A percentile compares a stretch with the other conserved stretches of the same genome.
These are phyloP conservation scores for Beauveria pseudobassiana DNA, from an alignment of 2,329 filamentous ascomycete genomes.

Conservation along the genomic window DNA sequence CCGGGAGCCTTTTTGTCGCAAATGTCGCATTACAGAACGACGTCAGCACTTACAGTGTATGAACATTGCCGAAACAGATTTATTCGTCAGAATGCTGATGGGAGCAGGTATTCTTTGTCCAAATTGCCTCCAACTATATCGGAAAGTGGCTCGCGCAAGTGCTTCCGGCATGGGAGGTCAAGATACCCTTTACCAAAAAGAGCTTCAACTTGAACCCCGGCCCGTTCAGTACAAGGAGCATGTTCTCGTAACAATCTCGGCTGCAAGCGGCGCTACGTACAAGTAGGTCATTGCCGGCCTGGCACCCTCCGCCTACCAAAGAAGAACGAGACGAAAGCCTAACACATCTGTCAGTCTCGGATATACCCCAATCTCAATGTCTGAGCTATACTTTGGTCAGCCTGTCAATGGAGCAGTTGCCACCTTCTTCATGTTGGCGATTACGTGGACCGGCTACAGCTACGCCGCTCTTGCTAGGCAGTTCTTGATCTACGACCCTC, in stretches of 20 bases:
- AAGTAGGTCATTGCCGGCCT: conserved; percentile 22
- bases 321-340: too few species aligned
- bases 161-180: conserved; percentile 39
- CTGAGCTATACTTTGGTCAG: conserved; percentile 49
- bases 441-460: conserved; percentile 49
- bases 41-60: conserved; percentile 48
- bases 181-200: conserved; percentile 38
- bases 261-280: conserved; percentile 44
- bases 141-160: conserved; percentile 44
- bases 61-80: too few species aligned
- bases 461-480: conserved; percentile 51
- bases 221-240: conserved; percentile 50
- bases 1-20: conserved; percentile 51
- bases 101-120: conserved; percentile 43
- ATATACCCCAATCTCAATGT: conserved; percentile 44
- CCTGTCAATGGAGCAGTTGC: conserved; percentile 44
- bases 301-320: too few species aligned
- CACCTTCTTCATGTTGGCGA: conserved; percentile 53
- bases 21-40: conserved; percentile 50
- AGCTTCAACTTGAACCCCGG: conserved; percentile 48
- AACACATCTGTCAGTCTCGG: conserved; percentile 21
- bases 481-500: conserved; percentile 50
- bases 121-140: conserved; percentile 49
- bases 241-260: conserved; percentile 47
- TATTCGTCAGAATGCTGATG: not conserved